Evolutionary conservation across 306 rosid genomes (phyloP), one percentile per base, ranked within the genome.

Genomic region (Lotus japonicus): DNA sequence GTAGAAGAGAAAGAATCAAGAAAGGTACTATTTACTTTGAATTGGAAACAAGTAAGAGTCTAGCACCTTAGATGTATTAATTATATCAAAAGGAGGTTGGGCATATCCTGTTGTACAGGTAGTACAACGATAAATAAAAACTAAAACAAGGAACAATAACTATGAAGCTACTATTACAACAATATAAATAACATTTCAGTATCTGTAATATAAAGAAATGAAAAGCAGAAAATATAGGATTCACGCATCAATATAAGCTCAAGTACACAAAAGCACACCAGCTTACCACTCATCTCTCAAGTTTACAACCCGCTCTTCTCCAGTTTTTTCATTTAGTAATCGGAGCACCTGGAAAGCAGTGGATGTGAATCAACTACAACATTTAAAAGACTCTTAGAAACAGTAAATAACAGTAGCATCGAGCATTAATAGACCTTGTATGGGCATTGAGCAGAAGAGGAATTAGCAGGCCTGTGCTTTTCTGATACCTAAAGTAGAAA

Each of bases 221-320:
- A 58, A 42, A 68, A 54, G 46, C 11, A 6, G 44, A 35, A 60
- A 38, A 43, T 61, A 67, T 15, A 70, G 7, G 68, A 68, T 38
- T 23, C 19, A 57, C 62, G 44, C 64, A 33, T 33, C 14, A 8
- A 39, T 21, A 19, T 31, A 21, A 50, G 46, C 70, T 44, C 17
- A 61, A 38, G 58, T 45, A 66, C 65, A 75, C 61, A 63, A 17
- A 54, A 50, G 65, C 64, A 45, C 44, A 70, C 56, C 33, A 66
- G 31, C 78, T 77, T 82, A 88, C 98, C 98, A 92, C 76, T 86
- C 97, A 64, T 86, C 94, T 71, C 76, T 49, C 82, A 92, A 79
- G 83, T 77, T 73, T 28, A 75, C 88, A 49, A 82, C 83, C 35
- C 79, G 72, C 81, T 90, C 97, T 76, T 81, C 91, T 66, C 97